Evolutionary conservation across 2,329 filamentous ascomycete species (phyloP).

Genomic region (Onygenales sp.): DNA sequence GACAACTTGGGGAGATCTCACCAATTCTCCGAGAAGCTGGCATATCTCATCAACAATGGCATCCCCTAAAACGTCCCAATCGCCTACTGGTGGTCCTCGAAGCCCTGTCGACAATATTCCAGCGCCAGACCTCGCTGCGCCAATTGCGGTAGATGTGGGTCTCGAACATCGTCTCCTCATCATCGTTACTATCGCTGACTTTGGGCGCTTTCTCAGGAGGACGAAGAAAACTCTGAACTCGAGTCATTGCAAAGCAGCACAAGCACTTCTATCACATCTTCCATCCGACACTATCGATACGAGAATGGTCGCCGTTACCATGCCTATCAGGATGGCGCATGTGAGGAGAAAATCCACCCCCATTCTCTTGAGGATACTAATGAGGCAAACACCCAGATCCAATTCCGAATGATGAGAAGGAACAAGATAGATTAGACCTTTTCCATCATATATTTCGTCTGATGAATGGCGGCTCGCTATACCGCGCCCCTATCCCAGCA

Average conservation of each 20-base stretch:
- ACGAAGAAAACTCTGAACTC: neutral
- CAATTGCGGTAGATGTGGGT: neutral
- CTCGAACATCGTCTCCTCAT: neutral
- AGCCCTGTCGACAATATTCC: too few relatives aligned
- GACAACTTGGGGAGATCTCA: too few relatives aligned
- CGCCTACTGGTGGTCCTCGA: too few relatives aligned
- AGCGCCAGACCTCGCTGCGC: neutral
- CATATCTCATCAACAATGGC: too few relatives aligned
- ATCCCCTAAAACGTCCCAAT: too few relatives aligned
- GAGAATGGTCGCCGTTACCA: constrained; percentile 31
- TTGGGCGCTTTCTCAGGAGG: neutral
- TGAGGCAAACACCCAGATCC: constrained; percentile 2
- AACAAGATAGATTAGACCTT: constrained; percentile 19
- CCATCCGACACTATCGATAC: constrained; percentile 25
- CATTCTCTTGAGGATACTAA: neutral
- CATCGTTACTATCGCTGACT: neutral
- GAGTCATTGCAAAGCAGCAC: neutral
- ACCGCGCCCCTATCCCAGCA: constrained; percentile 13
- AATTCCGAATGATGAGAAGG: constrained; percentile 22
- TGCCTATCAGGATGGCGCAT: constrained; percentile 17
- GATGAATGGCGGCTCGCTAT: constrained; percentile 16
- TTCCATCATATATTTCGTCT: constrained; percentile 32
- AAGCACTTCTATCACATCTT: constrained; percentile 16
- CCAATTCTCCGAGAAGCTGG: too few relatives aligned
- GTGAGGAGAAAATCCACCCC: neutral